These are phyloP conservation scores for Lithohypha guttulata DNA, from an alignment of 2,329 filamentous ascomycete species.

Conservation along the genomic window DNA sequence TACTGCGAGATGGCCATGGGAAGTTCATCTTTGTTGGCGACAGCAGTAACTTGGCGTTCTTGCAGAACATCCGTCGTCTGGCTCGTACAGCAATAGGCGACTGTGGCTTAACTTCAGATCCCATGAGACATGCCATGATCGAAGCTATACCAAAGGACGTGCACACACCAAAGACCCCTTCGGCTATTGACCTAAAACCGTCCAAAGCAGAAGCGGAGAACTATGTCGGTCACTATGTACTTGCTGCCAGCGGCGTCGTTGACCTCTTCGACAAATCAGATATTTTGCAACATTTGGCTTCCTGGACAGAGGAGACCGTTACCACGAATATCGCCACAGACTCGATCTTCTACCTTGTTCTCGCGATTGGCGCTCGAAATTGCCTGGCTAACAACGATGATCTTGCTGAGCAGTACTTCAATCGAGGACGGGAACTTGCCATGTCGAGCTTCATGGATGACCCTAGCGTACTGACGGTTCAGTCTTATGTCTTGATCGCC, in stretches of 20 bases:
- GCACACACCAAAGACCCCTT: slow-evolving; percentile 1
- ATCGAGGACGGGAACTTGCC: slow-evolving; percentile 35
- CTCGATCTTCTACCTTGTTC: slow-evolving; percentile 41
- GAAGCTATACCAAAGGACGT: slow-evolving; percentile 23
- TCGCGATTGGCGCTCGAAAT: slow-evolving; percentile 39
- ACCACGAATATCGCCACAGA: slow-evolving; percentile 28
- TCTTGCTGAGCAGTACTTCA: slow-evolving; percentile 38
- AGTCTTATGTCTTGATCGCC: slow-evolving; percentile 41
- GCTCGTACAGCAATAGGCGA: slow-evolving; percentile 37
- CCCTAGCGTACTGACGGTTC: slow-evolving; percentile 41
- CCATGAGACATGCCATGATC: slow-evolving; percentile 32
- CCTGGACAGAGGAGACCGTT: slow-evolving; percentile 29
- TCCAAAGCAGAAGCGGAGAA: slow-evolving; percentile 31
- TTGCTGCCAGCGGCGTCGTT: slow-evolving; percentile 39
- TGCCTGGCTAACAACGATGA: slow-evolving; percentile 30
- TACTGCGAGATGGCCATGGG: slow-evolving; percentile 42
- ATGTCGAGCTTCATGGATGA: slow-evolving; percentile 38
- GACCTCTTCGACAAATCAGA: slow-evolving; percentile 40
- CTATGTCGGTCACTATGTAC: slow-evolving; percentile 34
- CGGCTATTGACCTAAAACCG: slow-evolving; percentile 20
- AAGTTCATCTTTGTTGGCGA: slow-evolving; percentile 47
- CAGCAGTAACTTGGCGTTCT: slow-evolving; percentile 42
- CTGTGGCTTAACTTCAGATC: slow-evolving; percentile 32
- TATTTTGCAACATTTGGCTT: slow-evolving; percentile 29
- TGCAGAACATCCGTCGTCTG: slow-evolving; percentile 43